These are phyloP conservation scores for Byssoonygena ceratinophila DNA, from an alignment of 2,329 filamentous ascomycete species.

Conservation along the genomic window DNA sequence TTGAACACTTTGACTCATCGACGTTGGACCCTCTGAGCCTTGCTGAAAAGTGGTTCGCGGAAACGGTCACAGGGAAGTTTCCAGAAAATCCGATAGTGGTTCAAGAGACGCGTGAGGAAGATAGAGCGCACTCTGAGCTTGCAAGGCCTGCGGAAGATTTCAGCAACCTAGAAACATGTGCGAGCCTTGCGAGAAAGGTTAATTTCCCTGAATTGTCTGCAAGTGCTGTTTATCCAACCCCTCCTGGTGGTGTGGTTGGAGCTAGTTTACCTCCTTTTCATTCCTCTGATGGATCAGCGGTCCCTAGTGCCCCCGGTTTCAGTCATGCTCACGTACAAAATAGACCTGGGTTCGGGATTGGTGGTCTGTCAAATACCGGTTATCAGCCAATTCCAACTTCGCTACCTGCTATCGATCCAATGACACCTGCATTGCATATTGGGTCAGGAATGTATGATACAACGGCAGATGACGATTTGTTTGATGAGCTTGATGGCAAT, in stretches of 20 bases:
- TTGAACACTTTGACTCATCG: constrained; percentile 17
- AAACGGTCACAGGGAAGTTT: constrained; percentile 20
- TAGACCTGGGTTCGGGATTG: background rate
- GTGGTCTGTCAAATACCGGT: background rate
- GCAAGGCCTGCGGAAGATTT: constrained; percentile 21
- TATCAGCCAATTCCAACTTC: constrained; percentile 1
- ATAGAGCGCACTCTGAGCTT: constrained; percentile 22
- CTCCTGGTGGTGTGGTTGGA: constrained; percentile 29
- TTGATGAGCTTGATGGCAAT: constrained; percentile 46
- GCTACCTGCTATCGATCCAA: constrained; percentile 20
- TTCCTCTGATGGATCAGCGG: background rate
- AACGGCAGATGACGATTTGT: constrained; percentile 45
- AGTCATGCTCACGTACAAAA: background rate
- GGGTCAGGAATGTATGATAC: constrained; percentile 35
- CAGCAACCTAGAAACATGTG: constrained; percentile 25
- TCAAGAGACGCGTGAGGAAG: constrained; percentile 10
- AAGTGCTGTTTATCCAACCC: constrained; percentile 44
- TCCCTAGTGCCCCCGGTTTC: background rate
- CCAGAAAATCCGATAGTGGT: constrained; percentile 10
- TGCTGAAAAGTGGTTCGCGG: constrained; percentile 32
- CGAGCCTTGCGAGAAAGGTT: constrained; percentile 32
- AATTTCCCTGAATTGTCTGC: constrained; percentile 34
- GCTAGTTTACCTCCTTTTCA: background rate
- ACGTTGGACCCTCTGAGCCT: constrained; percentile 34
- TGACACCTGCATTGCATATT: constrained; percentile 24